Base-by-base conservation (phyloP, 768 basidiomycete species). In the Kwoniella newhampshirensis region DNA sequence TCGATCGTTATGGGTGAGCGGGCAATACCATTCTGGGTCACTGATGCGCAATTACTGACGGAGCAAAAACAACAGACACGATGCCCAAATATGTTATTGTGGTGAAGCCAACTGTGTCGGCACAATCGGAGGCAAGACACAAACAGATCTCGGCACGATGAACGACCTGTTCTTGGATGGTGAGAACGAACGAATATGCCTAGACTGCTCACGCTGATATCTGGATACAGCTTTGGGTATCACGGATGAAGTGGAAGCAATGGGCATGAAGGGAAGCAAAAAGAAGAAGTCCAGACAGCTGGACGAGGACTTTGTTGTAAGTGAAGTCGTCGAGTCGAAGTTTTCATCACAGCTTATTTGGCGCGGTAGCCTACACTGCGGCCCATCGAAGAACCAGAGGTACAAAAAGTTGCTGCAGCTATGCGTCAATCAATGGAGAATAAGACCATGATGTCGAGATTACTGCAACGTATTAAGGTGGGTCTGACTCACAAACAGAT, bases 101-200 rank as follows among this genome's bases (percentile, higher is more conserved):
- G 92, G 92, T 6, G 96, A 98, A 71, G 81, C 88, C 1, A 92
- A 93, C 63, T 99, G 96, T 70, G 86, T 96, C 4, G 96, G 96
- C 2, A 90, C 84, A 70, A 91, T 99, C 64, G 96, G 96, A 59
- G 96, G 96, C 21, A 99, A 97, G 79, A 98, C 93, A 0, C 96
- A 99, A 76, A 98, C 96, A 1, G 94, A 98, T 71, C 82, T 97
- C 20, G 89, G 84, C 5, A 85, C 86, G 7, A 93, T 98, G 86
- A 92, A 96, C 72, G 92, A 97, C 69, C 80, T 97, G 2, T 91
- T 89, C 77, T 84, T 97, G 20, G 91, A 97, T 68, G 93, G 91
- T 90, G 67, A 50, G 81, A 11, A 45, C 42, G 12, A 44, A 28
- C 45, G 6, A 44, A 27, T 44, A 0, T 9, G 13, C 30, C 36